phyloP scores from a whole-genome alignment of 78 protist species.

The Dictyostelium firmibasis region DNA sequence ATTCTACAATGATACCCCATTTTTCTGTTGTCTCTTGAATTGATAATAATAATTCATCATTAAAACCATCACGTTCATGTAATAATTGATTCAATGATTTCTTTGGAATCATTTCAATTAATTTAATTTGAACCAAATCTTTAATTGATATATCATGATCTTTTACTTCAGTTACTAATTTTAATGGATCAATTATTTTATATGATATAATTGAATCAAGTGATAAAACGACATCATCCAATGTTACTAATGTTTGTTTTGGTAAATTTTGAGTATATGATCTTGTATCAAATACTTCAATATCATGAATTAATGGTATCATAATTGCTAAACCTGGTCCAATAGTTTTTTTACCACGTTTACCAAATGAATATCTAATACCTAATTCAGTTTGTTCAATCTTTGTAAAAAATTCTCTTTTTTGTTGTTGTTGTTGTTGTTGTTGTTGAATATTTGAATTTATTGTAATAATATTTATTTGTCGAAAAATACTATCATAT shows the following conservation, averaged over 20 bases:
- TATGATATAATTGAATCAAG: slow-evolving; percentile 43
- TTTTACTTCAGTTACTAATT: background rate
- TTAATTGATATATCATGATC: slow-evolving; percentile 29
- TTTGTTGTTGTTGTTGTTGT: background rate
- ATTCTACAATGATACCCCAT: slow-evolving; percentile 7
- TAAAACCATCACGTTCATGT: slow-evolving; percentile 35
- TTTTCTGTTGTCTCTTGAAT: background rate
- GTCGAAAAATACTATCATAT: background rate
- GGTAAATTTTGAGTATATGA: background rate
- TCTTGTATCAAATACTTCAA: slow-evolving; percentile 53
- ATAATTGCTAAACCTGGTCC: slow-evolving; percentile 29
- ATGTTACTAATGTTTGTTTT: slow-evolving; percentile 33
- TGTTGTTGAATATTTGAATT: background rate
- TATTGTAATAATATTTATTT: background rate
- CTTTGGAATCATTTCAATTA: slow-evolving; percentile 36
- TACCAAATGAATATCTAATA: slow-evolving; percentile 46
- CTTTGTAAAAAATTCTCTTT: slow-evolving; percentile 28
- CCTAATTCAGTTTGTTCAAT: slow-evolving; percentile 49
- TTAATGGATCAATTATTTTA: slow-evolving; percentile 29
- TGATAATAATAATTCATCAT: background rate
- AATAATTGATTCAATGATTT: slow-evolving; percentile 33
- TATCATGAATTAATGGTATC: slow-evolving; percentile 25
- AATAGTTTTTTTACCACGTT: background rate
- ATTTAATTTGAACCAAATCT: slow-evolving; percentile 33
- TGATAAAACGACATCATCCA: slow-evolving; percentile 3